Conservation (phyloP, 1,284 basidiomycete species). For the Gastroboletus turbinatus region DNA sequence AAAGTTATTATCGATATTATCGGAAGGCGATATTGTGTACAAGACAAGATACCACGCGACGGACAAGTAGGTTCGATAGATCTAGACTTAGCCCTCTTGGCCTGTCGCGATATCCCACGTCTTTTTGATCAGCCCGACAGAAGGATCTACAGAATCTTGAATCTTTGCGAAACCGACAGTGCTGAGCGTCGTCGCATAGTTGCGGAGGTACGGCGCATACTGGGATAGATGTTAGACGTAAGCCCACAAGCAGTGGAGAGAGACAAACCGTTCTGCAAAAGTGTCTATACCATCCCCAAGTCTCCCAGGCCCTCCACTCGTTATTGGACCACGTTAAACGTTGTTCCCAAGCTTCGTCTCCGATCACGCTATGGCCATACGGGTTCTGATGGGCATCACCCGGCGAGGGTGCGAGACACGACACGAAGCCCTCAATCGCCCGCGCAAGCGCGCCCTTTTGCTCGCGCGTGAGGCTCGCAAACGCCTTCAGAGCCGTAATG, state of each 20-base stretch:
- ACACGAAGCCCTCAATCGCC: constrained; percentile 71
- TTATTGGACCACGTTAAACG: constrained; percentile 66
- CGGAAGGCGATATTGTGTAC: background rate
- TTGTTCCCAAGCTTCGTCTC: constrained; percentile 64
- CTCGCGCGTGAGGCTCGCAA: constrained; percentile 67
- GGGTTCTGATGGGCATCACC: constrained; percentile 45
- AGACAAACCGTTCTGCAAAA: constrained; percentile 72
- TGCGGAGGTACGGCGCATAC: constrained; percentile 77
- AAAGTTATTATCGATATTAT: constrained; percentile 13
- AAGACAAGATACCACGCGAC: background rate
- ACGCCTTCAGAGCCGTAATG: constrained; percentile 68
- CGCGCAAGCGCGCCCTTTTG: constrained; percentile 69
- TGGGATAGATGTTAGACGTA: constrained; percentile 27
- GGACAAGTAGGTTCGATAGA: background rate
- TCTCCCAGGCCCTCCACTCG: constrained; percentile 81
- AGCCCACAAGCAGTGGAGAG: background rate
- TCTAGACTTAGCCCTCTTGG: constrained; percentile 39
- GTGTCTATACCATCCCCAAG: constrained; percentile 85
- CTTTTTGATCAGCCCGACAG: constrained; percentile 56
- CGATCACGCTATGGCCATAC: constrained; percentile 49
- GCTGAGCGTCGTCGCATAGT: constrained; percentile 63
- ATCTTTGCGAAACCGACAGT: constrained; percentile 64
- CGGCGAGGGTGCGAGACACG: constrained; percentile 49
- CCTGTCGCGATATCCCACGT: constrained; percentile 71
- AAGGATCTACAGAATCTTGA: constrained; percentile 54